A percentile compares a stretch with the other conserved stretches of the same genome.
Conservation (phyloP, 176 grass and related monocot species). For the Oryza brachyantha region DNA sequence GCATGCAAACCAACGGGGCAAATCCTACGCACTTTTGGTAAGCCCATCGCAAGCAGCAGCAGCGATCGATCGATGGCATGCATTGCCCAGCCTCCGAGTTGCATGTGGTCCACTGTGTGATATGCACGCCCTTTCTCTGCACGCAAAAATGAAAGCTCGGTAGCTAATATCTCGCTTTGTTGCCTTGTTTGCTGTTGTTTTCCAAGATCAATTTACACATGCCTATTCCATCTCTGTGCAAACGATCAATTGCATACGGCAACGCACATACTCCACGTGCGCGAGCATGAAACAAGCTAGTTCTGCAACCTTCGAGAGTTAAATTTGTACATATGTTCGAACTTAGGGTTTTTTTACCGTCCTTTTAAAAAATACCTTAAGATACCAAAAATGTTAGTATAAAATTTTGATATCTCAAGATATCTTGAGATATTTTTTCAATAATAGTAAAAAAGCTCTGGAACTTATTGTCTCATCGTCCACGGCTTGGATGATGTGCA, state of each 20-base stretch:
- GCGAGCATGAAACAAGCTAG: neutral
- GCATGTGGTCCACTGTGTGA: slow-evolving; percentile 39
- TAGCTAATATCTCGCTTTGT: neutral
- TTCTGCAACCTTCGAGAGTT: neutral
- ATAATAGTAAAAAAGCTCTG: too few species aligned
- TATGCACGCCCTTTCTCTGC: slow-evolving; percentile 35
- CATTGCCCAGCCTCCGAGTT: neutral
- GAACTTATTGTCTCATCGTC: too few species aligned
- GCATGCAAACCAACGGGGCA: neutral
- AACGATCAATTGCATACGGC: neutral
- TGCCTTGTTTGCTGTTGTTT: neutral
- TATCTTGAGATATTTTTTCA: too few species aligned
- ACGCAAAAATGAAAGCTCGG: slow-evolving; percentile 41
- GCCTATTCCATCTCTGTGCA: neutral
- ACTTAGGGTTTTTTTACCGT: too few species aligned
- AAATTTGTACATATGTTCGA: neutral
- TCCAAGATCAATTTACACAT: slow-evolving; percentile 9
- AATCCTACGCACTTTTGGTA: neutral
- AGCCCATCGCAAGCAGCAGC: neutral
- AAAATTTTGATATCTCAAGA: too few species aligned
- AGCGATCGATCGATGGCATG: neutral
- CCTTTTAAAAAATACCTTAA: too few species aligned
- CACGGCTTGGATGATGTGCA: neutral
- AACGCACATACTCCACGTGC: slow-evolving; percentile 28
- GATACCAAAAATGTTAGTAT: too few species aligned